Conservation (phyloP, 768 basidiomycete genomes). For the Kockovaella imperatae region DNA sequence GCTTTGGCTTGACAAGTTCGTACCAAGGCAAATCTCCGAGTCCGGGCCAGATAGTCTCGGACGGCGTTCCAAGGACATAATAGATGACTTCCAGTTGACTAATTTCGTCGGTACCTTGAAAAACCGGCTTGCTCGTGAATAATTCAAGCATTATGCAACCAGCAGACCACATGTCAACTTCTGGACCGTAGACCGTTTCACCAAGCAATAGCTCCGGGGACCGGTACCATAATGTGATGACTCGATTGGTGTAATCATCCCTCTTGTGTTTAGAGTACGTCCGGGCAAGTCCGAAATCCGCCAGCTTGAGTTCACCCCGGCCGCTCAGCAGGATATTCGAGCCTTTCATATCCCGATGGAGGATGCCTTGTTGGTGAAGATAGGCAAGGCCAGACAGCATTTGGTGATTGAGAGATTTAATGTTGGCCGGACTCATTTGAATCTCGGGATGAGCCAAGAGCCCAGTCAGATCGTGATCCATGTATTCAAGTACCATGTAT, state of each 20-base stretch:
- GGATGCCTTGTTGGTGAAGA: slow-evolving; percentile 88
- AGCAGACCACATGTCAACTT: slow-evolving; percentile 99
- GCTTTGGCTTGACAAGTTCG: slow-evolving; percentile 89
- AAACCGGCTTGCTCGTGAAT: slow-evolving; percentile 90
- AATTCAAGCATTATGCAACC: slow-evolving; percentile 99
- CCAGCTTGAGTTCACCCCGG: slow-evolving; percentile 86
- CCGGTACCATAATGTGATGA: slow-evolving; percentile 97
- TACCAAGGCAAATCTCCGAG: slow-evolving; percentile 89
- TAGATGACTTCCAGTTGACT: slow-evolving; percentile 92
- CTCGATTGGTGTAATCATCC: slow-evolving; percentile 97
- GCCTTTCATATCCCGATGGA: slow-evolving; percentile 98
- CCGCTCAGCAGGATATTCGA: slow-evolving; percentile 94
- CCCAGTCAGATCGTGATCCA: slow-evolving; percentile 97
- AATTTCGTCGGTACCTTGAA: slow-evolving; percentile 96
- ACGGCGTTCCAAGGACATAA: slow-evolving; percentile 79
- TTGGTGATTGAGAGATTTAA: slow-evolving; percentile 91
- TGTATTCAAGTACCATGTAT: slow-evolving; percentile 99
- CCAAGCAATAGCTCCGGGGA: slow-evolving; percentile 92
- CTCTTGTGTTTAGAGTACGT: slow-evolving; percentile 86
- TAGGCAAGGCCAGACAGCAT: slow-evolving; percentile 93
- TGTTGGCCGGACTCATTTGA: slow-evolving; percentile 70
- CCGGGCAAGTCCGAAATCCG: slow-evolving; percentile 92
- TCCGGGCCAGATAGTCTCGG: slow-evolving; percentile 69
- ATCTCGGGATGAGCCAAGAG: slow-evolving; percentile 86
- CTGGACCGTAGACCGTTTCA: slow-evolving; percentile 89